A percentile compares a stretch with the other conserved stretches of the same genome.
phyloP scores from a whole-genome alignment of 257 asterid species.

The Nicotiana undulata region DNA sequence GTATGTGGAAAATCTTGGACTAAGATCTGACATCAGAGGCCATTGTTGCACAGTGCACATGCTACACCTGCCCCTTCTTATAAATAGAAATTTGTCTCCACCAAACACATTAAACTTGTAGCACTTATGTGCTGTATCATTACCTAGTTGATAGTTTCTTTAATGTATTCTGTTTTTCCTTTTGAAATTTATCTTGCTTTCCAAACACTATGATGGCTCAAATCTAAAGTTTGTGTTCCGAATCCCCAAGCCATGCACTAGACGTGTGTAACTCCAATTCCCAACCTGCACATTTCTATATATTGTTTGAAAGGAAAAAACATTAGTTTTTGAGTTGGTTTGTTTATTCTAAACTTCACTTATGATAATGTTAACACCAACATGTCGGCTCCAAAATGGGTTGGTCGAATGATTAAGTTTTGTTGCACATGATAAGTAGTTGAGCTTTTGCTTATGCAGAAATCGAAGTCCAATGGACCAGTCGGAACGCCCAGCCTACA shows the following conservation, averaged over 20 bases:
- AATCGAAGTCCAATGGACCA: neutral
- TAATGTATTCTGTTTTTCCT: neutral
- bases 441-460: neutral
- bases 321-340: neutral
- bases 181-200: neutral
- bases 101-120: neutral
- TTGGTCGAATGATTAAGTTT: neutral
- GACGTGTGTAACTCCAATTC: neutral
- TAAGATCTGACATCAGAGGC: neutral
- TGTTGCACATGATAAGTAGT: neutral
- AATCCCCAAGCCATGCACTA: neutral
- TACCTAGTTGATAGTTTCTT: neutral
- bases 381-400: neutral
- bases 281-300: neutral
- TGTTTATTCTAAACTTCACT: neutral
- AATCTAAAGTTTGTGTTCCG: neutral
- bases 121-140: neutral
- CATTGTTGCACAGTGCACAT: neutral
- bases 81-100: neutral
- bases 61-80: neutral
- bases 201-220: neutral
- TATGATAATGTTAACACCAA: neutral
- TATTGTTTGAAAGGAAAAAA: neutral
- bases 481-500: neutral
- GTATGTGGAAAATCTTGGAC: neutral